Conservation (phyloP, 805 yeast genomes). For the Kluyveromyces aestuarii region DNA sequence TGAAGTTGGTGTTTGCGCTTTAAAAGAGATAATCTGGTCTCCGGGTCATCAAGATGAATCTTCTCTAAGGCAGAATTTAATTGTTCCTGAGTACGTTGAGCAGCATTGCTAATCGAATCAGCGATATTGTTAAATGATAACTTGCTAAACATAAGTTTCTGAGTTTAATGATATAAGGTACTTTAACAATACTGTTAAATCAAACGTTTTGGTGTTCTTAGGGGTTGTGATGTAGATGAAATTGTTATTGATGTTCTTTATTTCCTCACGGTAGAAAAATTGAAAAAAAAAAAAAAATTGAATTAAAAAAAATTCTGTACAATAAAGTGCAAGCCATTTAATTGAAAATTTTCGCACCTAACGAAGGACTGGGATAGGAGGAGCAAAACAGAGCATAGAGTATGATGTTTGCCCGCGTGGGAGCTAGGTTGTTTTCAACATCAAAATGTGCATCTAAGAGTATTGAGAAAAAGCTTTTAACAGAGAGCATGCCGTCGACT, state of each 20-base stretch:
- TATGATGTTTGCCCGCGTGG: not conserved
- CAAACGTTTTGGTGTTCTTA: no score
- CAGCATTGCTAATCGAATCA: conserved; percentile 23
- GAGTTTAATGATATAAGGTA: not conserved
- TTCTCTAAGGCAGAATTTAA: conserved; percentile 20
- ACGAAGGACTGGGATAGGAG: not conserved
- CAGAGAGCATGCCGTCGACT: not conserved
- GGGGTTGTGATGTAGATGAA: no score
- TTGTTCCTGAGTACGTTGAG: conserved; percentile 25
- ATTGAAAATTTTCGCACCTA: no score
- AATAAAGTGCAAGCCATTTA: no score
- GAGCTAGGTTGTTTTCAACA: not conserved
- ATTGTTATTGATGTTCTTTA: not conserved
- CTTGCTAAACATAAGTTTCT: not conserved
- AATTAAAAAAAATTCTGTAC: no score
- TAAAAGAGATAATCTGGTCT: conserved; percentile 21
- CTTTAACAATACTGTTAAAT: no score
- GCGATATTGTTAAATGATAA: conserved; percentile 25
- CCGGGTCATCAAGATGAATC: conserved; percentile 22
- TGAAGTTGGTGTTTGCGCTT: conserved; percentile 33
- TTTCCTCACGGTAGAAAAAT: no score
- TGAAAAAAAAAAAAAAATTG: no score
- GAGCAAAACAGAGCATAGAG: not conserved
- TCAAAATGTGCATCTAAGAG: not conserved
- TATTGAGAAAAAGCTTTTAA: conserved; percentile 1